Percentiles rank a stretch among this genome's conserved stretches.
phyloP scores from a whole-genome alignment of 2,329 filamentous ascomycete species.

The Cyclaneusma minus region DNA sequence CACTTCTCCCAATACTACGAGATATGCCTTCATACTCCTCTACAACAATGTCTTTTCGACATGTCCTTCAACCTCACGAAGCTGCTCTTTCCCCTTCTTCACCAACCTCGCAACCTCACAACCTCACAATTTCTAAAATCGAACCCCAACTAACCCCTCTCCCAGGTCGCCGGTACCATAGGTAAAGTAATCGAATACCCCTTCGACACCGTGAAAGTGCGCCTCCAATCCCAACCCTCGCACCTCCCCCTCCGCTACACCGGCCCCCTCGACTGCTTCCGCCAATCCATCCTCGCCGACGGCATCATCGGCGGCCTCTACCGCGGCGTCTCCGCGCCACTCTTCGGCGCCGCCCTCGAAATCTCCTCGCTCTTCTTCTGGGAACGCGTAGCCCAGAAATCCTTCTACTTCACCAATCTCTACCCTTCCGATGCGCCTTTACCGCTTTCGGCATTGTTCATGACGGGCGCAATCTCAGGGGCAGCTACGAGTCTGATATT shows the following conservation, averaged over 20 bases:
- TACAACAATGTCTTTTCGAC: no score
- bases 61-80: no score
- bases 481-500: constrained; percentile 81
- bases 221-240: constrained; percentile 88
- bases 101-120: no score
- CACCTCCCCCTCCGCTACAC: constrained; percentile 66
- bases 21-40: no score
- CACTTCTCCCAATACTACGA: no score
- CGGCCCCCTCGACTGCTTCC: constrained; percentile 86
- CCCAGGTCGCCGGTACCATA: constrained; percentile 71
- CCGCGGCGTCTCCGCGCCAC: constrained; percentile 79
- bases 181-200: constrained; percentile 98
- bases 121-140: no score
- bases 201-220: constrained; percentile 96
- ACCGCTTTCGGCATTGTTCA: constrained; percentile 58
- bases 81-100: constrained; percentile 3
- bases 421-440: constrained; percentile 40
- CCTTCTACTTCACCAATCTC: constrained; percentile 37
- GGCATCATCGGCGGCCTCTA: constrained; percentile 59
- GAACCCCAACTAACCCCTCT: constrained; percentile 1
- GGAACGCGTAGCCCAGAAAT: constrained; percentile 58
- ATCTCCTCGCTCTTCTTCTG: constrained; percentile 89
- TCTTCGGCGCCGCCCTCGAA: constrained; percentile 83
- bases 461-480: constrained; percentile 74
- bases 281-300: constrained; percentile 65